Evolutionary conservation across 2,329 filamentous ascomycete genomes (phyloP).

Genomic region (Parascedosporium putredinis): DNA sequence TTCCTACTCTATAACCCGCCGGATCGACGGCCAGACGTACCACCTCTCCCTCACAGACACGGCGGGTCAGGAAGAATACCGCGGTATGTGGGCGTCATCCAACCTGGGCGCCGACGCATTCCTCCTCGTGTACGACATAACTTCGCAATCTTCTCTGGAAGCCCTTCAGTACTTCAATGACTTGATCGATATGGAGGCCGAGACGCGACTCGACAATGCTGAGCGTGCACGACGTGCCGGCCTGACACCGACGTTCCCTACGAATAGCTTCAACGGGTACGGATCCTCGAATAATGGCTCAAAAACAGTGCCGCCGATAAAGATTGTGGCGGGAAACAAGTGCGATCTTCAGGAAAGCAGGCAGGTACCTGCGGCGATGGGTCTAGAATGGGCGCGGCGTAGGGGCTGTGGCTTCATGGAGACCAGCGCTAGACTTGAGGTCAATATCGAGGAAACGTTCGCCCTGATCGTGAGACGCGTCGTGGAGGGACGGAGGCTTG

Average conservation of each 20-base stretch:
- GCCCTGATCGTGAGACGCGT: constrained; percentile 56
- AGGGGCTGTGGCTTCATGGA: constrained; percentile 80
- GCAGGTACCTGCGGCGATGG: constrained; percentile 57
- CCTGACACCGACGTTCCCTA: constrained; percentile 17
- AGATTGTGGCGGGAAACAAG: constrained; percentile 80
- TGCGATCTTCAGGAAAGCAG: constrained; percentile 66
- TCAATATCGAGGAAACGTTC: constrained; percentile 86
- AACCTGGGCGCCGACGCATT: constrained; percentile 76
- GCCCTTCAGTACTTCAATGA: constrained; percentile 71
- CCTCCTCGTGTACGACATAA: constrained; percentile 82
- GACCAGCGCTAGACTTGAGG: constrained; percentile 72
- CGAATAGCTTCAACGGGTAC: constrained; percentile 15
- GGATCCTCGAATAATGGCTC: constrained; percentile 25
- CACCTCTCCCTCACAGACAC: constrained; percentile 73
- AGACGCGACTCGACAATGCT: constrained; percentile 55
- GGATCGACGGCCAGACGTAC: constrained; percentile 70
- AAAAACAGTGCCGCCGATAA: constrained; percentile 58
- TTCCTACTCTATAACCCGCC: constrained; percentile 73
- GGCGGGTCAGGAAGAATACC: constrained; percentile 83
- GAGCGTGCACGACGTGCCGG: constrained; percentile 37
- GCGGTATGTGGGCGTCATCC: constrained; percentile 71
- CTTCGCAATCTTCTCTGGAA: constrained; percentile 54
- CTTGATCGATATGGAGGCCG: constrained; percentile 73
- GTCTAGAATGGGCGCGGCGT: constrained; percentile 66
- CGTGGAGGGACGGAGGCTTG: constrained; percentile 43